A percentile compares a stretch with the other conserved stretches of the same genome.
Conservation (phyloP, 2,329 filamentous ascomycete genomes). For the Aspergillus udagawae region DNA sequence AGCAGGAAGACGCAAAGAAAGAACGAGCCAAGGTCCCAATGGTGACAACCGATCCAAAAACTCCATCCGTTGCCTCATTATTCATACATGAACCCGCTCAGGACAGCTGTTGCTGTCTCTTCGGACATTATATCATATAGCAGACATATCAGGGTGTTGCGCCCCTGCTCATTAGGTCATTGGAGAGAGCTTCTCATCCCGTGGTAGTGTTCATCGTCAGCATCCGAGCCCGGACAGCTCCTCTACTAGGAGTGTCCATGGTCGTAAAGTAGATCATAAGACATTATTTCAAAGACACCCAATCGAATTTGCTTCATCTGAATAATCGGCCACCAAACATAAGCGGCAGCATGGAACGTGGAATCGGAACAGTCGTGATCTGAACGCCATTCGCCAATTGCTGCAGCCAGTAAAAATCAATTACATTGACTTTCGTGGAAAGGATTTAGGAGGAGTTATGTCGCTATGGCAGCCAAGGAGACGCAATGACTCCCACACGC, state of each 20-base stretch:
- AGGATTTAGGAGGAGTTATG: conserved; percentile 10
- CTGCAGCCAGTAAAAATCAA: neutral
- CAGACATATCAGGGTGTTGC: neutral
- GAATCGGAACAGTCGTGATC: neutral
- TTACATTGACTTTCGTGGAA: conserved; percentile 15
- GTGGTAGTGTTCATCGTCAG: neutral
- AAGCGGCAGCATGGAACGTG: too few relatives aligned
- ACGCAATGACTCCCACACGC: conserved; percentile 23
- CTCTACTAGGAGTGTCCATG: neutral
- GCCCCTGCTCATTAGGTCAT: neutral
- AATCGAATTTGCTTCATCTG: neutral
- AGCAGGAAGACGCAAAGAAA: neutral
- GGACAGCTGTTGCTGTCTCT: neutral
- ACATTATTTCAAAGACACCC: neutral
- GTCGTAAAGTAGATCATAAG: neutral
- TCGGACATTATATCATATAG: neutral
- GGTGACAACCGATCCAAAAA: neutral
- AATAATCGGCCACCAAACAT: too few relatives aligned
- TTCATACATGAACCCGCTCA: neutral
- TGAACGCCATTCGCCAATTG: conserved; percentile 9
- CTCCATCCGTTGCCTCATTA: neutral
- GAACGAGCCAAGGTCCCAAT: neutral
- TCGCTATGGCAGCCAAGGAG: conserved; percentile 23
- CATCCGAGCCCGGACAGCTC: neutral
- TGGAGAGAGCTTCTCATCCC: neutral